These are phyloP conservation scores for Maudiozyma bulderi DNA, from an alignment of 805 yeast genomes.

Conservation along the genomic window DNA sequence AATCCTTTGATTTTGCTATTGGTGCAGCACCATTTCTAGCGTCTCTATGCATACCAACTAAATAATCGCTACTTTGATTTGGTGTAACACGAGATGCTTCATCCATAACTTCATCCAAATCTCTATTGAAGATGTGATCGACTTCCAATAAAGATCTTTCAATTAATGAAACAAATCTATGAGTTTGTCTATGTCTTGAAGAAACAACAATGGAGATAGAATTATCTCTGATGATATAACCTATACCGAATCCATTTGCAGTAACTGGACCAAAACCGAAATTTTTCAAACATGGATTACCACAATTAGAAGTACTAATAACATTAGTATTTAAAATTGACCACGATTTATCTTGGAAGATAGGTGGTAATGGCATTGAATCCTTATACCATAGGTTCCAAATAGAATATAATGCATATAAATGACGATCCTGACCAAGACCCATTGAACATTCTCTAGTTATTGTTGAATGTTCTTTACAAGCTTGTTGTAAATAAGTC, in stretches of 20 bases:
- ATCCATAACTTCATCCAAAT: slow-evolving; percentile 3
- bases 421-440: slow-evolving; percentile 84
- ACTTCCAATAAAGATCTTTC: slow-evolving; percentile 50
- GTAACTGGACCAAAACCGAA: slow-evolving; percentile 91
- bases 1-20: slow-evolving; percentile 27
- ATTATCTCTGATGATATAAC: slow-evolving; percentile 76
- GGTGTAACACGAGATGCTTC: neutral
- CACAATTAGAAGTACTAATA: slow-evolving; percentile 81
- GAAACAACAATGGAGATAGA: slow-evolving; percentile 73
- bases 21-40: neutral
- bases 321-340: slow-evolving; percentile 71
- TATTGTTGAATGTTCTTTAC: slow-evolving; percentile 55
- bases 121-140: slow-evolving; percentile 39
- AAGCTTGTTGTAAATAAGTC: slow-evolving; percentile 54
- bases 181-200: slow-evolving; percentile 82
- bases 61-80: slow-evolving; percentile 2
- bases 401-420: slow-evolving; percentile 77
- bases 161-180: slow-evolving; percentile 62
- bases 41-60: slow-evolving; percentile 4
- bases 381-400: slow-evolving; percentile 47
- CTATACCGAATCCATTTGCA: slow-evolving; percentile 88
- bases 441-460: slow-evolving; percentile 67
- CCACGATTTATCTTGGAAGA: slow-evolving; percentile 86
- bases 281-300: slow-evolving; percentile 75
- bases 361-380: slow-evolving; percentile 45